Base-by-base conservation (phyloP, 257 asterid genomes). In the Lavandula angustifolia region DNA sequence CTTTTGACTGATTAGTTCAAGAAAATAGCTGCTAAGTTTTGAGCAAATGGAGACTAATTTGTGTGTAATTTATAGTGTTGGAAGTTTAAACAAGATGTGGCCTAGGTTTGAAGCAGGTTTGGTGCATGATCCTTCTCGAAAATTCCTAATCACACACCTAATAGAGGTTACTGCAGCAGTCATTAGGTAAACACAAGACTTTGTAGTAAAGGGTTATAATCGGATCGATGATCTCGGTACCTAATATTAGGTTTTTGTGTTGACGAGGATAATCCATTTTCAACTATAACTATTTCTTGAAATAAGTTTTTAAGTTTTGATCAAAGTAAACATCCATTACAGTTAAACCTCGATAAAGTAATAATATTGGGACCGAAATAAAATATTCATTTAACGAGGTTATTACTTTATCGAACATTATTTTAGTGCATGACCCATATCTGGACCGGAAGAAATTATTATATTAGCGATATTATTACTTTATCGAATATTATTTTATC, bases 121-220 rank as follows among this genome's bases (percentile, higher is more conserved):
- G 79, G 76, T 60, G 49, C 17, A 27, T 59, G 70, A 40, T 74
- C 77, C 69, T 71, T 32, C 69, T 75, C 63, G 73, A 43, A 68
- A 76, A 35, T 18, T 71, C 63, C 16, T 50, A 69, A 74, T 73
- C 79, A 77, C 54, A 47, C 13, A 70, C 78, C 77, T 76, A 80
- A 10, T n/a, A 9, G 2, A 8, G 10, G 7, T 40, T 50, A 58
- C 3, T 42, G 38, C 38, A 43, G 33, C 60, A 4, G 18, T 14
- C 33, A 53, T 78, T 67, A 56, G 70, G 67, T 59, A 67, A 51
- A 12, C 47, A 60, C 37, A 41, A 43, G 54, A 53, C 70, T 22
- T 13, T 14, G 14, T 18, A 32, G 4, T 42, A 53, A 52, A 22
- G 60, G 22, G 29, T 63, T 18, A 1, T 6, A 52, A 38, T 49